Base-by-base conservation (phyloP, 164 flowering plant species). In the Vitis amurensis region DNA sequence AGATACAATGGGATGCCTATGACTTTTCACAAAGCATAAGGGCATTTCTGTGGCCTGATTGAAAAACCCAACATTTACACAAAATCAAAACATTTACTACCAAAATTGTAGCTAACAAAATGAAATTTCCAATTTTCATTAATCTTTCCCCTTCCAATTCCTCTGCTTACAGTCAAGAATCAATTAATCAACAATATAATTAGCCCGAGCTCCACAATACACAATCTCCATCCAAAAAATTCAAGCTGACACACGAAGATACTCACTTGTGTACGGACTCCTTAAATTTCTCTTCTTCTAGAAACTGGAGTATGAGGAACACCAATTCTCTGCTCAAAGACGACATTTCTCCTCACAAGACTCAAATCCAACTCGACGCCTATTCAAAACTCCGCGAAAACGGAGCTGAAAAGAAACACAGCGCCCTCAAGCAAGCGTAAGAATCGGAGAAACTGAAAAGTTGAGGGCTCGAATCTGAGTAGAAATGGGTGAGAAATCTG, bases 271-370 rank as follows among this genome's bases (percentile, higher is more conserved):
- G 98, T 27, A 89, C 98, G 30, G 96, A 86, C 78, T 92, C 96
- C 84, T 90, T 91, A 56, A 91, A 91, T 73, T 92, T 92, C 82
- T 92, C 98, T 73, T 92, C 96, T 27, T 91, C 96, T 1, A 92
- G 91, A 55, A 92, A 90, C 70, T 92, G 97, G n/a, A 92, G 91
- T 78, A 92, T 92, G 19, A 92, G 88, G 71, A 92, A 91, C 79
- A 92, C 98, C 87, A 92, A 86, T 79, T 92, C 98, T 71, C 94
- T 86, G 79, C 96, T 92, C 72, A 91, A 78, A 61, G 96, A 90
- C 73, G 91, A 79, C 98, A 92, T 92, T 66, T 72, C 60, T 30
- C 23, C 16, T 37, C 65, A 29, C 55, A 37, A 63, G 65, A 27
- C 37, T 51, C 44, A 51, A 49, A 61, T 11, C 73, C 53, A 61